Base-by-base conservation (phyloP, 2,329 filamentous ascomycete species). In the Colletotrichum neosansevieriae region DNA sequence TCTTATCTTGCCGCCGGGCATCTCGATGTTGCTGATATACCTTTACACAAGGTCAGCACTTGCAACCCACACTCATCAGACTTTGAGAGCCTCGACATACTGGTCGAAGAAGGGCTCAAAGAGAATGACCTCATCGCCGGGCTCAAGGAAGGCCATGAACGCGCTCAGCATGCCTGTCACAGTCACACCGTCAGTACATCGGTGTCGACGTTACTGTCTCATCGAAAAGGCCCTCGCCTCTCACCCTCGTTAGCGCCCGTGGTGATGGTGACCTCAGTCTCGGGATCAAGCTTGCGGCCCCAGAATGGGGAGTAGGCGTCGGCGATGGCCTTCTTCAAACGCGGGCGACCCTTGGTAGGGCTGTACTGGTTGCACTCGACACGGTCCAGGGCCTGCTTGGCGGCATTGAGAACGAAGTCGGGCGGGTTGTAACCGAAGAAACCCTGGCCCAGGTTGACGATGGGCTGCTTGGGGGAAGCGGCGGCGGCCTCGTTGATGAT, bases 101-200 rank as follows among this genome's bases (percentile, higher is more conserved):
- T 99, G 96, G 81, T 99, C 96, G 78, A 98, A 99, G 82, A 98
- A 99, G 11, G 96, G 96, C 83, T 99, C 96, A 78, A 99, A 98
- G 64, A 99, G 88, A 73, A 99, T 98, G 72, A 98, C 96, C 80
- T 99, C 96, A 76, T 99, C 96, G 12, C 94, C 96, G 1, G 89
- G 87, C 80, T 99, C 96, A 67, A 99, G 90, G 74, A 99, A 99
- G 3, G 88, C 96, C 96, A 99, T 98, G 77, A 99, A 98, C 0
- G 94, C 96, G 77, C 93, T 95, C 72, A 99, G 85, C 94, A 98
- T 98, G 75, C 93, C 88, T 88, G 63, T 24, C 24, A 24, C 24
- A 24, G 3, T 24, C 7, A 3, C 10, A n/a, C 34, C 2, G 60
- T 68, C 59, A 64, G 58, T 57, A 21, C 15, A 9, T 58, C 6